Conservation (phyloP, 257 asterid species). For the Nicotiana tabacum region DNA sequence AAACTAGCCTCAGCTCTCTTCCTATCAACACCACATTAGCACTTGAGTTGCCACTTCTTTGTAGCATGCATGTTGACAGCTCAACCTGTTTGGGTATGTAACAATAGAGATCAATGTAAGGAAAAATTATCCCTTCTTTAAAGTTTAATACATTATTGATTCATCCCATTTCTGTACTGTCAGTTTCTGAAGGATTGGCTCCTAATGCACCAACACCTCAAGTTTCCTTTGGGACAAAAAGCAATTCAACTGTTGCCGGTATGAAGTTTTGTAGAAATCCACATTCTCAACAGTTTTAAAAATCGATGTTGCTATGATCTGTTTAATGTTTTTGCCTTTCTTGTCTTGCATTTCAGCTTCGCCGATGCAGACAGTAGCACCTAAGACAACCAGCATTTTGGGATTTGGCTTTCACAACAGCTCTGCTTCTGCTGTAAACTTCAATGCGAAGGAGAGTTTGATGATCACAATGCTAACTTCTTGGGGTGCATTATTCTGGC, state of each 20-base stretch:
- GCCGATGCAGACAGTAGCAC: constrained; percentile 36
- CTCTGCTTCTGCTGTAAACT: constrained; percentile 33
- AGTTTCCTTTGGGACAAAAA: constrained; percentile 39
- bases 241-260: constrained; percentile 51
- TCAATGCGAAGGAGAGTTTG: constrained; percentile 20
- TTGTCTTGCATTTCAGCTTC: constrained; percentile 38
- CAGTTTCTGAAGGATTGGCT: constrained; percentile 25
- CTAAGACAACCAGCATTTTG: constrained; percentile 29
- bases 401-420: constrained; percentile 31
- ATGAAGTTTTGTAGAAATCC: background rate
- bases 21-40: constrained; percentile 62
- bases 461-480: constrained; percentile 19
- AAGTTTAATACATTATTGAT: background rate
- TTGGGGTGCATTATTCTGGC: constrained; percentile 10
- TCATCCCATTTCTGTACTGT: background rate
- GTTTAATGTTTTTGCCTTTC: background rate
- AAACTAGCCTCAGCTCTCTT: constrained; percentile 27
- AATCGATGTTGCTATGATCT: background rate
- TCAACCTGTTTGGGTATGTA: constrained; percentile 50
- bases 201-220: constrained; percentile 46
- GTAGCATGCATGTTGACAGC: constrained; percentile 31
- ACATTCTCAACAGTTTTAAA: background rate
- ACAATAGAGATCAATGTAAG: background rate
- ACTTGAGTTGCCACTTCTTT: constrained; percentile 56
- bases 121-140: background rate